Evolutionary conservation across 805 yeast genomes (phyloP), one percentile per base, ranked within the genome.

Genomic region (Cyberlindnera japonica): DNA sequence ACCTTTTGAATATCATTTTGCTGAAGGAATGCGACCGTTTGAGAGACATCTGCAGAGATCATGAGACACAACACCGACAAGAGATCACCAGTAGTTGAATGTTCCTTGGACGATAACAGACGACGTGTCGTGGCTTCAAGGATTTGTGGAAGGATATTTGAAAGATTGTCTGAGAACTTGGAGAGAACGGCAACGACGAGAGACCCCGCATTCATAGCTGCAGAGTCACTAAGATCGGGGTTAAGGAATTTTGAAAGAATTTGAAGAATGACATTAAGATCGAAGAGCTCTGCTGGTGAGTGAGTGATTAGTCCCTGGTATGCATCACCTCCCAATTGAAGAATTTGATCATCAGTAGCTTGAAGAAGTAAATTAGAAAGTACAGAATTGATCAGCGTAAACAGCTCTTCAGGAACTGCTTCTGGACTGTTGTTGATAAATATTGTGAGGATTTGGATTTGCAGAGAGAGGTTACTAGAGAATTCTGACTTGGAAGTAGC

Each of bases 251-350:
- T 79, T 3, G 85, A 75, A 3, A 83, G 79, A 12, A 83, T 75
- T 23, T 72, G 68, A 14, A 93, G 63, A n/a, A 86, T 68, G 3
- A 71, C 26, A 14, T 40, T 38, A 17, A 50, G 15, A 16, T 55
- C 44, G 27, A 53, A 51, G 24, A 45, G 35, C 8, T 41, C 26
- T 3, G 58, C 48, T 2, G 40, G 22, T 4, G 66, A 56, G 35
- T 67, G 69, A 30, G 57, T 59, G 18, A 88, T 63, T 29, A 89
- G 60, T 21, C 74, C 75, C 43, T 79, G 79, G 51, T 84, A 78
- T 5, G 82, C 79, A 45, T 84, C 91, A 0, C 91, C 83, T 3
- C 89, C 81, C 10, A 78, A 66, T 61, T 89, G 95, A 23, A 89
- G 59, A 8, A 87, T 72, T 54, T 83, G 88, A 50, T 84, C 86